These are phyloP conservation scores for Pseudognaphalium luteoalbum DNA, from an alignment of 129 eudicot species.

Conservation along the genomic window DNA sequence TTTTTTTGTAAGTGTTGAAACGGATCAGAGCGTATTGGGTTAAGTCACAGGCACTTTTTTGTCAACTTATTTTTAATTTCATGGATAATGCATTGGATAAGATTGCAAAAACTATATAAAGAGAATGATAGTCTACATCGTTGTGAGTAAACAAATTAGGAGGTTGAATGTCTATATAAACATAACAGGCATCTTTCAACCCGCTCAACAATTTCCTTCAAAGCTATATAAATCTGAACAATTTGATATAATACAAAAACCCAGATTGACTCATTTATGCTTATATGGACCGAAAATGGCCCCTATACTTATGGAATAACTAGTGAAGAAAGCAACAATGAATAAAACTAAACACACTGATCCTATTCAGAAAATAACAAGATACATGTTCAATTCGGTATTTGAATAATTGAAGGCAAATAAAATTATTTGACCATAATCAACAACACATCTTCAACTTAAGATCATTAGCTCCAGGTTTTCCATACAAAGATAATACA, in stretches of 20 bases:
- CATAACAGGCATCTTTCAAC: not conserved
- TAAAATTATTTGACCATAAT: conserved; percentile 3
- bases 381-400: not conserved
- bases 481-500: not conserved
- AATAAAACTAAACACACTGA: not conserved
- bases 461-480: not conserved
- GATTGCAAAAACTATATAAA: not conserved
- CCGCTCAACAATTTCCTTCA: not conserved
- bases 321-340: too few relatives aligned
- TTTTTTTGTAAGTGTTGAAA: not conserved
- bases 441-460: not conserved
- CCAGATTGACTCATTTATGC: not conserved
- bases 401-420: conserved; percentile 7
- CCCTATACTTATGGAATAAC: too few relatives aligned
- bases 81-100: not conserved
- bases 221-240: not conserved
- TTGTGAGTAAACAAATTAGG: conserved; percentile 1
- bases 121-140: not conserved
- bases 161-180: not conserved
- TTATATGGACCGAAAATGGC: too few relatives aligned
- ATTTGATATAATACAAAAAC: not conserved
- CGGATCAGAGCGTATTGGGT: not conserved
- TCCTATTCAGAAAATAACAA: not conserved
- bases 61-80: not conserved
- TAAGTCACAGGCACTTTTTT: not conserved